Conservation (phyloP, 2,329 filamentous ascomycete genomes). For the Trichoderma guizhouense region DNA sequence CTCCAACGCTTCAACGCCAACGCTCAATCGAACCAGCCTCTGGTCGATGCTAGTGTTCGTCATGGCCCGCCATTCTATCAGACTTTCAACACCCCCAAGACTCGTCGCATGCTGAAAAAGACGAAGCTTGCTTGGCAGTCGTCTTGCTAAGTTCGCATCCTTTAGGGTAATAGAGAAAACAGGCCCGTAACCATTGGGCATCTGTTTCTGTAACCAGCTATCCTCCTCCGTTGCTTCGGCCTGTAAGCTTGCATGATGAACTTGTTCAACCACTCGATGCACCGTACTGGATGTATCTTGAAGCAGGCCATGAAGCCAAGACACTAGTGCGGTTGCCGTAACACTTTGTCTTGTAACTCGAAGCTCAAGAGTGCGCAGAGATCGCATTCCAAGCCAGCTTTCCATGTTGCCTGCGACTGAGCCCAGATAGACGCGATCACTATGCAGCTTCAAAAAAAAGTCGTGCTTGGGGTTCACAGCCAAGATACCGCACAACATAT, state of each 20-base stretch:
- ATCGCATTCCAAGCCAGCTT: neutral
- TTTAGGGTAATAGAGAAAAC: neutral
- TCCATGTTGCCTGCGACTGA: neutral
- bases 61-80: constrained; percentile 72
- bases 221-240: neutral
- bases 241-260: neutral
- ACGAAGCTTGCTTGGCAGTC: neutral
- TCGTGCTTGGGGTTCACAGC: too few species aligned
- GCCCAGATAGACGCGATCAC: too few species aligned
- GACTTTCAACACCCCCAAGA: neutral
- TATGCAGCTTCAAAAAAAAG: too few species aligned
- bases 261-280: neutral
- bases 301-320: neutral
- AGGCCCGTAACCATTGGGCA: neutral
- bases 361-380: neutral
- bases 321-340: neutral
- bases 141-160: neutral
- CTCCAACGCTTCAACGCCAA: neutral
- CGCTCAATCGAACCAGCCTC: constrained; percentile 57
- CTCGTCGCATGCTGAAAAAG: neutral
- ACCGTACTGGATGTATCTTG: neutral
- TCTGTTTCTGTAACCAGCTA: neutral
- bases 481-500: too few species aligned
- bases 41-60: constrained; percentile 70
- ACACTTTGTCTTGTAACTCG: neutral